A percentile compares a stretch with the other conserved stretches of the same genome.
These are phyloP conservation scores for Murraya koenigii DNA, from an alignment of 345 rosid species.

Conservation along the genomic window DNA sequence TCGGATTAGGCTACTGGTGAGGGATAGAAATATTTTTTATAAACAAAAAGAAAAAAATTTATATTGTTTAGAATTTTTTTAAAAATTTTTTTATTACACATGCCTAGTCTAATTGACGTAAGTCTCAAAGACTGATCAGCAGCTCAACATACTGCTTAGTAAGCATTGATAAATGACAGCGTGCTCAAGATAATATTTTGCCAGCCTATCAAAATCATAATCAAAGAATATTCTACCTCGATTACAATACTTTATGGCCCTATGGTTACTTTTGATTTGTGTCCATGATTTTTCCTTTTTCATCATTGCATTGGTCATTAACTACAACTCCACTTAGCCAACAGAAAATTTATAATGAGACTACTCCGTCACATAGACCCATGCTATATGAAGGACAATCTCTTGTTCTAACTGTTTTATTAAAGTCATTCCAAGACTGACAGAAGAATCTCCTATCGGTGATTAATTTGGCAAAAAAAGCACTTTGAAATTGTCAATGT, in stretches of 20 bases:
- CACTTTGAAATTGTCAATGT: not conserved
- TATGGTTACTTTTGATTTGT: not conserved
- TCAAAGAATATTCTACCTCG: not conserved
- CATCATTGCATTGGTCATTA: not conserved
- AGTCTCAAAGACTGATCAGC: not conserved
- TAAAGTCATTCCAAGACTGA: slow-evolving; percentile 2
- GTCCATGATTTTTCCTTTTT: not conserved
- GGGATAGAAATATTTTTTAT: not conserved
- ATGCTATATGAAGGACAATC: not conserved
- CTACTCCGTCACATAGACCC: not conserved
- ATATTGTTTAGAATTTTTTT: not conserved
- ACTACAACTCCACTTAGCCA: not conserved
- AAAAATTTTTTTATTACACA: not conserved
- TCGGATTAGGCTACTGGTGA: not conserved
- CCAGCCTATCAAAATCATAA: not conserved
- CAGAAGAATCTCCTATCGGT: not conserved
- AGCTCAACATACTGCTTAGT: not conserved
- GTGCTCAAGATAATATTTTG: not conserved
- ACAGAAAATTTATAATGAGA: not conserved
- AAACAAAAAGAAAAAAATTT: not conserved
- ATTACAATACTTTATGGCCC: not conserved
- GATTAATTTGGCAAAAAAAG: not conserved
- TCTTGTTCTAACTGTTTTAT: not conserved
- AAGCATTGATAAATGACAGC: not conserved
- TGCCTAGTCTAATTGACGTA: not conserved